Conservation (phyloP, 2,329 filamentous ascomycete genomes). For the Penicillium concentricum region DNA sequence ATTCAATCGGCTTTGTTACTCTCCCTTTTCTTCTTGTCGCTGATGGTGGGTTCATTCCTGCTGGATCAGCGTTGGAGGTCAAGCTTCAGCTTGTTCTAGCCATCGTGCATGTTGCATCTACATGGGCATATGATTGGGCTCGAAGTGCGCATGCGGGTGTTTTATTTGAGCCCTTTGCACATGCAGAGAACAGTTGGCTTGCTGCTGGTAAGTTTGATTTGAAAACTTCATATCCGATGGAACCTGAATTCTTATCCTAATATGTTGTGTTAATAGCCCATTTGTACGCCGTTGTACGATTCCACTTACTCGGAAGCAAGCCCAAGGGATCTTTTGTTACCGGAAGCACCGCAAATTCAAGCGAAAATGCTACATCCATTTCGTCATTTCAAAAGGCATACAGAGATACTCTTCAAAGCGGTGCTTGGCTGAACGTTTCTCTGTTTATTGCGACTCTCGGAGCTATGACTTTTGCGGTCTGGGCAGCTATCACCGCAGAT, state of each 20-base stretch:
- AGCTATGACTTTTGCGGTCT: slow-evolving; percentile 2
- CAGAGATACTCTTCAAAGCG: slow-evolving; percentile 18
- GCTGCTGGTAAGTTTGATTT: slow-evolving; percentile 21
- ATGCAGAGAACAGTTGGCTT: slow-evolving; percentile 31
- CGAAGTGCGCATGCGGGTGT: slow-evolving; percentile 24
- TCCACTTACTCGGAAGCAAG: slow-evolving; percentile 24
- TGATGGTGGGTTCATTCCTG: slow-evolving; percentile 15
- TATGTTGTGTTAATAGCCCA: slow-evolving; percentile 15
- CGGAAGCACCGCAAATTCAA: slow-evolving; percentile 28
- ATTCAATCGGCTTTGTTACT: slow-evolving; percentile 16
- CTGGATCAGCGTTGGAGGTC: slow-evolving; percentile 1
- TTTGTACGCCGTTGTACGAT: slow-evolving; percentile 22
- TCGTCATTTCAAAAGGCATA: slow-evolving; percentile 8
- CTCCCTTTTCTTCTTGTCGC: slow-evolving; percentile 22
- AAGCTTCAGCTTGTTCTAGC: slow-evolving; percentile 18
- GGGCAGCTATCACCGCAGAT: background rate
- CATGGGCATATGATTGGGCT: slow-evolving; percentile 23
- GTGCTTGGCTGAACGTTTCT: slow-evolving; percentile 18
- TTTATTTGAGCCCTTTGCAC: slow-evolving; percentile 23
- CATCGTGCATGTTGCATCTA: slow-evolving; percentile 9
- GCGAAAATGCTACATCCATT: slow-evolving; percentile 14
- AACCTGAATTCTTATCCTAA: background rate
- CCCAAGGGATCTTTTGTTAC: slow-evolving; percentile 33
- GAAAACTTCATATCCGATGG: background rate
- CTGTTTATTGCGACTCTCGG: slow-evolving; percentile 12